Percentiles rank a stretch among this genome's conserved stretches.
These are phyloP conservation scores for Hanseniaspora pseudoguilliermondii DNA, from an alignment of 805 yeast species.

Conservation along the genomic window DNA sequence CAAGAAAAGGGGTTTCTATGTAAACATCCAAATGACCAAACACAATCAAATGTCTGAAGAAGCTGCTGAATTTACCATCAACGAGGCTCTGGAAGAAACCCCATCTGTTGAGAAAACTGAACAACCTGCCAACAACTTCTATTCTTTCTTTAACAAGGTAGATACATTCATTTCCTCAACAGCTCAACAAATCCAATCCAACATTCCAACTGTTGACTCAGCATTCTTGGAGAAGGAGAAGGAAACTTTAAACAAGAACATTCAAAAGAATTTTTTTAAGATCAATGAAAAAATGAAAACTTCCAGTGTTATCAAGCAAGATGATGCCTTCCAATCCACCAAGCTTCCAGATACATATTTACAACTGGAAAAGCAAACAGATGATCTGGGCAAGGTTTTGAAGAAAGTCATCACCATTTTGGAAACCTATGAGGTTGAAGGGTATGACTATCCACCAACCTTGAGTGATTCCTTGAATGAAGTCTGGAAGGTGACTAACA, in stretches of 20 bases:
- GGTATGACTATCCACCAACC: constrained; percentile 77
- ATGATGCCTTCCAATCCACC: constrained; percentile 23
- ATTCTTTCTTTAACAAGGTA: constrained; percentile 13
- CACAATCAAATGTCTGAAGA: constrained; percentile 13
- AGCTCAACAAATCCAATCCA: constrained; percentile 12
- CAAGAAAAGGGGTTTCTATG: too few relatives aligned
- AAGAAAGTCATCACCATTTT: constrained; percentile 39
- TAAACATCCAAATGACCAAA: too few relatives aligned
- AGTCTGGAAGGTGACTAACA: constrained; percentile 15
- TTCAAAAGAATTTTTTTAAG: constrained; percentile 13
- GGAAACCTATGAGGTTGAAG: constrained; percentile 56
- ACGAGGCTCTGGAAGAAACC: not conserved
- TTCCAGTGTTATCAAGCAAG: not conserved
- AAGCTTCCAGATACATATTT: constrained; percentile 66
- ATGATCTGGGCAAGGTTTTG: constrained; percentile 48
- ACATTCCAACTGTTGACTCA: constrained; percentile 7
- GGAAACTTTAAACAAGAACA: constrained; percentile 6
- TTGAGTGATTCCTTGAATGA: constrained; percentile 48
- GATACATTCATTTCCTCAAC: constrained; percentile 12
- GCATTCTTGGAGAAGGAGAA: constrained; percentile 10
- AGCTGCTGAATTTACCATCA: constrained; percentile 3
- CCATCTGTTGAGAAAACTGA: not conserved
- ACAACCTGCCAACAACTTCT: constrained; percentile 5
- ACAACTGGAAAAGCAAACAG: constrained; percentile 54
- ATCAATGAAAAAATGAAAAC: constrained; percentile 12